Conservation (phyloP, 2,329 filamentous ascomycete species). For the Diaporthe batatas region DNA sequence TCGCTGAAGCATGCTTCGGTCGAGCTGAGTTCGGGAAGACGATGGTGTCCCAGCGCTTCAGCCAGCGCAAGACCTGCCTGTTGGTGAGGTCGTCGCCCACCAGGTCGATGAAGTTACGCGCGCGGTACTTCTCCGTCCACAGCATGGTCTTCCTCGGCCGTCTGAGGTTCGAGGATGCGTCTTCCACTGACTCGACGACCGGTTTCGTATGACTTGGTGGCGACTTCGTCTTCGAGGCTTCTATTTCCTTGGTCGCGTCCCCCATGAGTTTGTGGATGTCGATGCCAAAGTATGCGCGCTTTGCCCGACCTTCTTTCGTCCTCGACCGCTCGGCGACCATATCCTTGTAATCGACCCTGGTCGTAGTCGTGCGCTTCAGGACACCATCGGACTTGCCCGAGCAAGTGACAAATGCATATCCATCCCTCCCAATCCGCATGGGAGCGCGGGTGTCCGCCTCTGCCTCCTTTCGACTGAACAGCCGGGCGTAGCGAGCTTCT, state of each 20-base stretch:
- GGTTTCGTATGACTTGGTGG: constrained; percentile 48
- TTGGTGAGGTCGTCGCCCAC: constrained; percentile 96
- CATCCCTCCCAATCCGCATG: constrained; percentile 41
- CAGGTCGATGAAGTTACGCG: constrained; percentile 90
- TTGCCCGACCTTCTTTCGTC: constrained; percentile 76
- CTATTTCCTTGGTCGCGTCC: constrained; percentile 73
- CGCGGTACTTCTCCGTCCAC: constrained; percentile 98
- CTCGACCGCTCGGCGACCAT: constrained; percentile 77
- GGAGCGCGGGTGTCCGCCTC: constrained; percentile 45
- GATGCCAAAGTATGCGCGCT: constrained; percentile 89
- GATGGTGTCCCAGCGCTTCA: constrained; percentile 93
- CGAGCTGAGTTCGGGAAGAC: constrained; percentile 86
- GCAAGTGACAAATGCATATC: constrained; percentile 65
- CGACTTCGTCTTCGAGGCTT: constrained; percentile 51
- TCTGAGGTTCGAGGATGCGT: constrained; percentile 48
- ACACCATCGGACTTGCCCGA: constrained; percentile 70
- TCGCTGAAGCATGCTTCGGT: constrained; percentile 61
- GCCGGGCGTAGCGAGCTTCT: constrained; percentile 43
- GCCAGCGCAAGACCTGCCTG: constrained; percentile 88
- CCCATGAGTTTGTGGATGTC: constrained; percentile 89
- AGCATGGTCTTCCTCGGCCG: constrained; percentile 70
- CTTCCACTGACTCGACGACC: constrained; percentile 60
- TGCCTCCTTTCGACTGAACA: constrained; percentile 44
- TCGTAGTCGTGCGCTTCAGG: constrained; percentile 63
- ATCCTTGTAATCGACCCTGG: constrained; percentile 70